phyloP scores from a whole-genome alignment of 331 rosid species.

The Cydonia oblonga region DNA sequence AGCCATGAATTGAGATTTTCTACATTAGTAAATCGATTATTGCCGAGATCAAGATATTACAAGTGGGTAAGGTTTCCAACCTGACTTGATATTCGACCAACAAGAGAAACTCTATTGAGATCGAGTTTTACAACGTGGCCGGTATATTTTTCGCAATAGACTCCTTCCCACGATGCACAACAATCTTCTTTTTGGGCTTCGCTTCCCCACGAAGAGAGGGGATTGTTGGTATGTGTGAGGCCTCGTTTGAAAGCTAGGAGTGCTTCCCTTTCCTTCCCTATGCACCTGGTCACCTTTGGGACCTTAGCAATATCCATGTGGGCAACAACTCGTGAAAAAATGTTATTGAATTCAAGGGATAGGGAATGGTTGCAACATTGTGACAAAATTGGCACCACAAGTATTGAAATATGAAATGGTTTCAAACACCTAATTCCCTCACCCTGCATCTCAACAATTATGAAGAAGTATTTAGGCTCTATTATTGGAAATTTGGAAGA shows the following conservation, averaged over 20 bases:
- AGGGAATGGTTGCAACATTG: neutral
- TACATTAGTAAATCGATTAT: fast-evolving
- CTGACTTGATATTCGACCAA: too few relatives aligned
- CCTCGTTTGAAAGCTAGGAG: too few relatives aligned
- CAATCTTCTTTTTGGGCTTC: neutral
- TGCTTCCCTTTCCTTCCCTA: neutral
- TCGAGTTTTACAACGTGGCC: too few relatives aligned
- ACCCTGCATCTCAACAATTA: neutral
- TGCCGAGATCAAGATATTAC: too few relatives aligned
- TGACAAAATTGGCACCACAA: neutral
- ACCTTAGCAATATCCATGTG: too few relatives aligned
- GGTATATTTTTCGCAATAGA: fast-evolving
- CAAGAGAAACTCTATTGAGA: fast-evolving
- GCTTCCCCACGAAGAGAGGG: too few relatives aligned
- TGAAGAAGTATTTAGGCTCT: neutral
- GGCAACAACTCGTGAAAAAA: too few relatives aligned
- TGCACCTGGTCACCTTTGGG: neutral
- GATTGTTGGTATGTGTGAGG: fast-evolving
- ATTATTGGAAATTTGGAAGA: neutral
- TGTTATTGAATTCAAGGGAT: neutral
- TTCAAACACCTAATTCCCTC: neutral
- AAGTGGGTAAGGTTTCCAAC: too few relatives aligned
- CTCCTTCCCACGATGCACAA: neutral
- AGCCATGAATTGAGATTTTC: neutral
- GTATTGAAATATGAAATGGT: neutral